Evolutionary conservation across 495 filamentous ascomycete genomes (phyloP), one percentile per base, ranked within the genome.

Genomic region (Penicillium paxilli): DNA sequence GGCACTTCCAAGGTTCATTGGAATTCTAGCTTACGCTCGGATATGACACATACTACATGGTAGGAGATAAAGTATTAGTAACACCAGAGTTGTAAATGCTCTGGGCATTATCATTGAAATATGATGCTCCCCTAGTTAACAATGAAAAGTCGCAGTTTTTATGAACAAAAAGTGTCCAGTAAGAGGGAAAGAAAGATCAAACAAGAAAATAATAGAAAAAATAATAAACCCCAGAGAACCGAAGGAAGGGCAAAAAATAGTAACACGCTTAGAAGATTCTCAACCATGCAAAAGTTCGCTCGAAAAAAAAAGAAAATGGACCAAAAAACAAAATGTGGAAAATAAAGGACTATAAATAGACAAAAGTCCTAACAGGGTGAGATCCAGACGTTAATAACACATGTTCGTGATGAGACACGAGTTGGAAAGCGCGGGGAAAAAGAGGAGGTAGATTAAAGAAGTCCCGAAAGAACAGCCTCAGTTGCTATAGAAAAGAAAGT

Each of bases 401-500:
- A 52, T 42, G 33, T 22, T 14, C 40, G 17, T 16, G 17, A n/a
- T 14, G 17, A 0, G 37, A 51, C 7, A 37, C 20, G 26, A 49
- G 23, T 23, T 26, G 16, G 28, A 32, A 47, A 54, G 12, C 24
- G 41, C 24, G 35, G 10, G 21, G 23, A 42, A 33, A 54, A 33
- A 38, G 14, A 40, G 45, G 53, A 35, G 41, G 23, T 20, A 23
- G 8, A 48, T 69, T 78, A 89, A 60, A 89, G 75, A 61, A 87
- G 82, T 45, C 87, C 87, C 22, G 85, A 85, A 30, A 91, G 75
- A 49, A 91, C 74, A 48, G 87, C 87, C 70, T 91, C 87, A 48
- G 87, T 91, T 54, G 87, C 87, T 84, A 64, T n/a, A n/a, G 55
- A 59, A 49, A 28, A 33, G 57, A 16, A 47, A 5, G 62, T 82